phyloP scores from a whole-genome alignment of 495 filamentous ascomycete species.

The Cryomyces minteri region DNA sequence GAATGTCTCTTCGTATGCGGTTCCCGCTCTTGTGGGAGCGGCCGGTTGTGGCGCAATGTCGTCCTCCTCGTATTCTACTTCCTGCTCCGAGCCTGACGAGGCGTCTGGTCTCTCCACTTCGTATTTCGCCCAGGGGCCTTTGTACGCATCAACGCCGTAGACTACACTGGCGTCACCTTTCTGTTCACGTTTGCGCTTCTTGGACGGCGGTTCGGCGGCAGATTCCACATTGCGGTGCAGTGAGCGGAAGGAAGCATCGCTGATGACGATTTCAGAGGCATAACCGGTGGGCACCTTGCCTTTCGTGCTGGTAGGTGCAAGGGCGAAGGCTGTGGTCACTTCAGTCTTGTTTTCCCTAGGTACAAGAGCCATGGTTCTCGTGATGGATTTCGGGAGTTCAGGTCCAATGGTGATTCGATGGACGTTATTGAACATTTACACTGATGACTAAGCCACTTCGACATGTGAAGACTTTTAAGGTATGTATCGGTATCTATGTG shows the following conservation, averaged over 20 bases:
- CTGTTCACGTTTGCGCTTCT: conserved; percentile 57
- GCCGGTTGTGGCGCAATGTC: conserved; percentile 30
- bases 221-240: conserved; percentile 51
- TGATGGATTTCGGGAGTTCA: no score
- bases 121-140: conserved; percentile 89
- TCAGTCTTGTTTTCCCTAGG: no score
- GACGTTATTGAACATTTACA: no score
- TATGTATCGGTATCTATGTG: background rate
- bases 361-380: no score
- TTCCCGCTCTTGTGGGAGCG: conserved; percentile 35
- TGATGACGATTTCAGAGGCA: conserved; percentile 75
- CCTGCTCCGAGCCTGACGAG: conserved; percentile 32
- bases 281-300: conserved; percentile 80
- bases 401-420: no score
- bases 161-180: conserved; percentile 71
- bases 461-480: no score
- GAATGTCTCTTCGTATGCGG: conserved; percentile 37
- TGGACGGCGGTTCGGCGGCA: conserved; percentile 48
- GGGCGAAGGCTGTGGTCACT: no score
- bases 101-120: conserved; percentile 28
- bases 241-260: conserved; percentile 62
- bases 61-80: conserved; percentile 66
- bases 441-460: no score
- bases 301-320: conserved; percentile 27
- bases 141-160: conserved; percentile 70